Percentiles rank a stretch among this genome's conserved stretches.
Conservation (phyloP, 176 grass and related monocot genomes). For the Oryza australiensis region DNA sequence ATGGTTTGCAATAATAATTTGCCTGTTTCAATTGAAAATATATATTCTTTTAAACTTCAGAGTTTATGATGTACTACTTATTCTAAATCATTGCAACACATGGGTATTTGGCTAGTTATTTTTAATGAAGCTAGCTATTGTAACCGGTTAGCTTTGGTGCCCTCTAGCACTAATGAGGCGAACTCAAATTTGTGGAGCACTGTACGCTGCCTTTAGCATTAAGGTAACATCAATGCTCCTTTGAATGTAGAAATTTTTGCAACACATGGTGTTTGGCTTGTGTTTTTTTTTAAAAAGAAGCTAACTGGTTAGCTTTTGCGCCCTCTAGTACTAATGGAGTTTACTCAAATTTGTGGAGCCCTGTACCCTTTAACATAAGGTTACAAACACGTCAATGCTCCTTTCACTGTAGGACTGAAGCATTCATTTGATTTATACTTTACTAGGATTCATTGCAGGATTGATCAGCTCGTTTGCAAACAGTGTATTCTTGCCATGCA, state of each 20-base stretch:
- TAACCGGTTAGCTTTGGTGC: conserved; percentile 3
- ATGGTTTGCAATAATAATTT: not conserved
- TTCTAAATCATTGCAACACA: not conserved
- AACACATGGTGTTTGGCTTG: too few species aligned
- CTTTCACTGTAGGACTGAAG: conserved; percentile 2
- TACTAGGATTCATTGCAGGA: conserved; percentile 12
- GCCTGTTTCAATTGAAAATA: not conserved
- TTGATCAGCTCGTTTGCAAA: not conserved
- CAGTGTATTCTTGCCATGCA: conserved; percentile 15
- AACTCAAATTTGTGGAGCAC: not conserved
- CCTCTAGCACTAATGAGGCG: not conserved
- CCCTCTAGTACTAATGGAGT: conserved; percentile 4
- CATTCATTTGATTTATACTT: not conserved
- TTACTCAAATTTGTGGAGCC: not conserved
- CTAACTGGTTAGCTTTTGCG: conserved; percentile 4
- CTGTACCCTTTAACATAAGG: not conserved
- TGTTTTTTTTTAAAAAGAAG: not conserved
- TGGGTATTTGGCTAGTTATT: not conserved
- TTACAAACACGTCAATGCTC: not conserved
- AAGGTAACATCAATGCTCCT: not conserved
- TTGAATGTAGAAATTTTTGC: not conserved
- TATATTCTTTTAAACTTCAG: too few species aligned
- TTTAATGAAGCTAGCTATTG: not conserved
- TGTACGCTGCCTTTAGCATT: not conserved
- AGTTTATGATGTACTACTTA: too few species aligned